Conservation (phyloP, 2,329 filamentous ascomycete species). For the Triangularia setosa region DNA sequence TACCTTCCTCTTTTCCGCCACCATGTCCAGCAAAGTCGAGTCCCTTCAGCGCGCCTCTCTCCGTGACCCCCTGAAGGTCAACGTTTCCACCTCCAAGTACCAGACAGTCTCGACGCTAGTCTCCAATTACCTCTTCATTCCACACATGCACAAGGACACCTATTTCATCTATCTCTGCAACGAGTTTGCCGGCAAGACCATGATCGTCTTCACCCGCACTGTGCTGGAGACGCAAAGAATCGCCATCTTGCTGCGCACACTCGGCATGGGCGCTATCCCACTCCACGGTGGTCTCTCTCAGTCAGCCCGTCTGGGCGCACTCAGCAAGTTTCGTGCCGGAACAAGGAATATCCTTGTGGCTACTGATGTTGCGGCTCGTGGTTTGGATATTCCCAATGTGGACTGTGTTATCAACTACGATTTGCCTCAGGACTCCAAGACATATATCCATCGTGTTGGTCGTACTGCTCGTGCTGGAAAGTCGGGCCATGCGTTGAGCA, state of each 20-base stretch:
- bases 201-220: constrained; percentile 88
- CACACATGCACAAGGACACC: constrained; percentile 81
- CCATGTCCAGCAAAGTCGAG: constrained; percentile 91
- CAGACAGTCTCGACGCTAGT: constrained; percentile 87
- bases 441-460: constrained; percentile 85
- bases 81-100: constrained; percentile 77
- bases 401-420: constrained; percentile 85
- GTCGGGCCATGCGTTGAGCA: constrained; percentile 71
- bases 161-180: constrained; percentile 85
- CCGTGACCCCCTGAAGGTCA: constrained; percentile 77
- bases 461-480: constrained; percentile 85
- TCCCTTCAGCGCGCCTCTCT: constrained; percentile 85
- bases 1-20: constrained; percentile 91
- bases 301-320: constrained; percentile 75
- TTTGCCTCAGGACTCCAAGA: constrained; percentile 79
- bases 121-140: constrained; percentile 83
- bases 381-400: constrained; percentile 89
- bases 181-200: constrained; percentile 79
- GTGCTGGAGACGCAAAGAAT: constrained; percentile 87
- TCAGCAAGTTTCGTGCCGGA: constrained; percentile 83
- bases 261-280: constrained; percentile 88
- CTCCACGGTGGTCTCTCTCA: constrained; percentile 91
- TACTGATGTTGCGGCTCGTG: constrained; percentile 89
- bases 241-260: constrained; percentile 73
- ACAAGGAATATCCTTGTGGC: constrained; percentile 84